These are phyloP conservation scores for Plasmodium inui DNA, from an alignment of 169 alveolate genomes.

Conservation along the genomic window DNA sequence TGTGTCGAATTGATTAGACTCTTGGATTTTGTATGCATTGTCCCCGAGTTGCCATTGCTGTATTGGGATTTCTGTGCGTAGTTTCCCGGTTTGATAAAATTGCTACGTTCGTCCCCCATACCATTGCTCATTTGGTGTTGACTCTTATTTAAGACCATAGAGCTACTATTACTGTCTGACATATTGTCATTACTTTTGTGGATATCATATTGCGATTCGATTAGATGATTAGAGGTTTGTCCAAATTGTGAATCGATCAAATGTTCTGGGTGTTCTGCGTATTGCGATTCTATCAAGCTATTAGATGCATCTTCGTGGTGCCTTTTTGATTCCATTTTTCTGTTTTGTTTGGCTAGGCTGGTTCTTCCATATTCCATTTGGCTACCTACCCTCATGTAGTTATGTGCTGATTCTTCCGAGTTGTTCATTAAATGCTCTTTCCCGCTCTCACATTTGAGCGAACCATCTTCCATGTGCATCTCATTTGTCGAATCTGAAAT, in stretches of 20 bases:
- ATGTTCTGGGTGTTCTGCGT: not conserved
- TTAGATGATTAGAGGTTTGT: not conserved
- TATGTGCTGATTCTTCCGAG: constrained; percentile 10
- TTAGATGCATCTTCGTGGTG: not conserved
- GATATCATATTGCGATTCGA: constrained; percentile 1
- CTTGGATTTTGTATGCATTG: not conserved
- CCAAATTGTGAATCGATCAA: not conserved
- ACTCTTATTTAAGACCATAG: not conserved
- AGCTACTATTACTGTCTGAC: not conserved
- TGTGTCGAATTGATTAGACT: constrained; percentile 3
- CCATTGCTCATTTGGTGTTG: not conserved
- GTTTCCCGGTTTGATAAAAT: not conserved
- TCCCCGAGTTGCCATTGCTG: not conserved
- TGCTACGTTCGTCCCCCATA: not conserved
- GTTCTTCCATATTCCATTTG: constrained; percentile 19
- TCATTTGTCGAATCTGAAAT: constrained; percentile 19
- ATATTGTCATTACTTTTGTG: not conserved
- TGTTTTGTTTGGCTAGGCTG: not conserved
- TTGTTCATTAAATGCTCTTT: not conserved
- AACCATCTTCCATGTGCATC: not conserved
- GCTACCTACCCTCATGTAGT: not conserved
- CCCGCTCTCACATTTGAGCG: not conserved
- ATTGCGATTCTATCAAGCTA: not conserved
- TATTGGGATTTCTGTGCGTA: not conserved
- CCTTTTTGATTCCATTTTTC: not conserved